These are phyloP conservation scores for Murraya paniculata DNA, from an alignment of 345 rosid species.

Conservation along the genomic window DNA sequence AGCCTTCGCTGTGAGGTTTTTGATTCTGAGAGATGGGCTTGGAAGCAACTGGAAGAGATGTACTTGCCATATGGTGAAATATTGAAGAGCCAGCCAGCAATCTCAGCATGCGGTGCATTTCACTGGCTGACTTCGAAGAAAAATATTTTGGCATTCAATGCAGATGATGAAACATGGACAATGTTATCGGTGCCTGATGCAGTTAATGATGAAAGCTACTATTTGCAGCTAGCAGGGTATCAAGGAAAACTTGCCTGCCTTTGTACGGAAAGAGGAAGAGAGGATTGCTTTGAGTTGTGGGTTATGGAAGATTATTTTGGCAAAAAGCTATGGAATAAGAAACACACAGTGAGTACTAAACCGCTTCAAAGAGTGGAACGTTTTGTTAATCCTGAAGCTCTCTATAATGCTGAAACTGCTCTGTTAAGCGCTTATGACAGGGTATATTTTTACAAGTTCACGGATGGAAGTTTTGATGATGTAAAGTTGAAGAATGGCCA, in stretches of 20 bases:
- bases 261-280: neutral
- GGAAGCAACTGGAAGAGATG: slow-evolving; percentile 11
- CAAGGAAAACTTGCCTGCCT: neutral
- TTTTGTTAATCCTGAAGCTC: neutral
- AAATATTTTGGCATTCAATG: neutral
- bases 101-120: neutral
- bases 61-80: neutral
- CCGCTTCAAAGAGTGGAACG: neutral
- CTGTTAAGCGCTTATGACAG: neutral
- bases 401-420: neutral
- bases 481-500: neutral
- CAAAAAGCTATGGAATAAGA: neutral
- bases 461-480: neutral
- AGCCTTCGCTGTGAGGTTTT: slow-evolving; percentile 13
- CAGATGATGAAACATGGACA: neutral
- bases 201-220: neutral
- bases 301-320: neutral
- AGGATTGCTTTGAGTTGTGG: neutral
- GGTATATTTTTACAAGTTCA: neutral
- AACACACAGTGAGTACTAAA: neutral
- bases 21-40: slow-evolving; percentile 6
- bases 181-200: neutral
- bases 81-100: neutral
- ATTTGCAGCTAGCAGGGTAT: neutral
- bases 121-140: slow-evolving; percentile 10